These are phyloP conservation scores for Nidularia sp. DNA, from an alignment of 768 basidiomycete species.

Conservation along the genomic window DNA sequence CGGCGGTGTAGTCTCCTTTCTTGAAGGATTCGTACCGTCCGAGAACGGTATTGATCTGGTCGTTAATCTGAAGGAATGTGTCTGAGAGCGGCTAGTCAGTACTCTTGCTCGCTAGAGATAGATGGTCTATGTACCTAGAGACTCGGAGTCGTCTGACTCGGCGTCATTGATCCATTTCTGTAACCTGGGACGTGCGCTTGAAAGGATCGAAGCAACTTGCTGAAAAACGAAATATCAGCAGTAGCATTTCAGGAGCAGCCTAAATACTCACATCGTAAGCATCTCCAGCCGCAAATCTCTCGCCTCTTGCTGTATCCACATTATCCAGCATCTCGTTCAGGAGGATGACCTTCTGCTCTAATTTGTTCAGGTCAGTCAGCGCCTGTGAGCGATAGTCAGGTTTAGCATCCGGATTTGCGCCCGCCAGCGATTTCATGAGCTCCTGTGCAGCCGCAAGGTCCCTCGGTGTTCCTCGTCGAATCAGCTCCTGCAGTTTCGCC, in stretches of 20 bases:
- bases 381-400: conserved; percentile 93
- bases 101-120: background rate
- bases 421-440: conserved; percentile 92
- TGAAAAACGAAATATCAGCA: conserved; percentile 19
- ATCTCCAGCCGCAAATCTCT: conserved; percentile 84
- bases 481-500: conserved; percentile 98
- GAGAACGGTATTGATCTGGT: conserved; percentile 93
- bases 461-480: conserved; percentile 90
- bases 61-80: conserved; percentile 93
- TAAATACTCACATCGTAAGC: conserved; percentile 74
- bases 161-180: conserved; percentile 99
- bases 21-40: conserved; percentile 91
- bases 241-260: background rate
- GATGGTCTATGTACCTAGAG: conserved; percentile 57
- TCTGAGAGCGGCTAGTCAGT: conserved; percentile 38
- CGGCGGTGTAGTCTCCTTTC: conserved; percentile 77
- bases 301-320: conserved; percentile 64
- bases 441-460: conserved; percentile 96
- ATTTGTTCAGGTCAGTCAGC: conserved; percentile 84
- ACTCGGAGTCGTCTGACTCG: conserved; percentile 83
- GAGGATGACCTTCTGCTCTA: conserved; percentile 93
- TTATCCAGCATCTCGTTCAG: conserved; percentile 98
- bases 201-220: conserved; percentile 88
- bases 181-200: conserved; percentile 83
- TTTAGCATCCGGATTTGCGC: conserved; percentile 91